These are phyloP conservation scores for Aspergillus campestris DNA, from an alignment of 495 filamentous ascomycete species.

Conservation along the genomic window DNA sequence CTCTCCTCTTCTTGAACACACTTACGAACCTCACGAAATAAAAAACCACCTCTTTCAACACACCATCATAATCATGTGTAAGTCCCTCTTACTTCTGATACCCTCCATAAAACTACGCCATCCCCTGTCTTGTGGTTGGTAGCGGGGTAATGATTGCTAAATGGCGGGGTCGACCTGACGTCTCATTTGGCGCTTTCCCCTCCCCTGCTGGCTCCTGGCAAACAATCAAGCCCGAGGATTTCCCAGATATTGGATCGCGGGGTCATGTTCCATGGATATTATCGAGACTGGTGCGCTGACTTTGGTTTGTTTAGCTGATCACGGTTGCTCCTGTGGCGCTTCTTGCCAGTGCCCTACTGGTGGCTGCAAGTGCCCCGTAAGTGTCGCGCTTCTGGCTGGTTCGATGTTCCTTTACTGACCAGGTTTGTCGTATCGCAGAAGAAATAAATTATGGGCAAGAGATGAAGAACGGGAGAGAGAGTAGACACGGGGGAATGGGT, in stretches of 20 bases:
- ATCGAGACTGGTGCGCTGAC: conserved; percentile 18
- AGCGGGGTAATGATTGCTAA: conserved; percentile 5
- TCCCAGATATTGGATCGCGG: too few relatives aligned
- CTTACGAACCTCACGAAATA: not conserved
- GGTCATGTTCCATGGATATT: too few relatives aligned
- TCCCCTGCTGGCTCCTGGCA: too few relatives aligned
- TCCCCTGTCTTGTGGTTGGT: too few relatives aligned
- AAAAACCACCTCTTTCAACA: not conserved
- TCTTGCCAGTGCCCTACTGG: conserved; percentile 42
- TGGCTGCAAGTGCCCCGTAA: conserved; percentile 38
- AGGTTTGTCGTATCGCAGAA: not conserved
- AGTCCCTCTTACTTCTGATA: not conserved
- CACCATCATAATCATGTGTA: conserved; percentile 10
- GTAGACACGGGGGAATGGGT: not conserved
- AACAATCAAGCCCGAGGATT: too few relatives aligned
- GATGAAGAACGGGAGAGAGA: not conserved
- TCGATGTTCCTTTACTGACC: not conserved
- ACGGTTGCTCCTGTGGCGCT: conserved; percentile 37
- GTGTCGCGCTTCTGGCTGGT: conserved; percentile 5
- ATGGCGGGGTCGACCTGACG: too few relatives aligned
- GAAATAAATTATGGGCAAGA: conserved; percentile 18
- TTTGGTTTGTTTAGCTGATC: conserved; percentile 14
- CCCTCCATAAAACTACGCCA: too few relatives aligned
- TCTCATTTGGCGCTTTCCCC: too few relatives aligned
- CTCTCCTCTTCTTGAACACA: not conserved